These are phyloP conservation scores for Aspergillus ochraceus DNA, from an alignment of 2,329 filamentous ascomycete species.

Conservation along the genomic window DNA sequence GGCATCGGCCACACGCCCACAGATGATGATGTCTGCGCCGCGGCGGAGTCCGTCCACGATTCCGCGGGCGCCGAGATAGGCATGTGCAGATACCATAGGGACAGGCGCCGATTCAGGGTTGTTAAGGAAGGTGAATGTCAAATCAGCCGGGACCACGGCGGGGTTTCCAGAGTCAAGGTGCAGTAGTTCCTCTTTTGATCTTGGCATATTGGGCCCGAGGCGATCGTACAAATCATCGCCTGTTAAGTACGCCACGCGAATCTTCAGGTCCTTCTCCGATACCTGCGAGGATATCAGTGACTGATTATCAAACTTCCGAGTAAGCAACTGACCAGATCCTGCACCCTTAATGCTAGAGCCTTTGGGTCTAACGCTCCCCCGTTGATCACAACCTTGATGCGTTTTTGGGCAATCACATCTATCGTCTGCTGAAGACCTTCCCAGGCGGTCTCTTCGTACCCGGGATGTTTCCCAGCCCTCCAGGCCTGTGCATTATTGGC, in stretches of 20 bases:
- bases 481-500: conserved; percentile 48
- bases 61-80: conserved; percentile 54
- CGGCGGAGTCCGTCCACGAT: conserved; percentile 46
- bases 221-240: conserved; percentile 47
- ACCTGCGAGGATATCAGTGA: conserved; percentile 24
- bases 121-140: conserved; percentile 41
- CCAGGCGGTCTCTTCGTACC: conserved; percentile 51
- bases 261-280: conserved; percentile 31
- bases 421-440: conserved; percentile 50
- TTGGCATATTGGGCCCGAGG: conserved; percentile 34
- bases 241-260: conserved; percentile 47
- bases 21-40: conserved; percentile 52
- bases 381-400: conserved; percentile 58
- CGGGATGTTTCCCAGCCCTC: conserved; percentile 41
- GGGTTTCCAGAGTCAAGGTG: conserved; percentile 46
- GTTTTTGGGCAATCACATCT: conserved; percentile 46
- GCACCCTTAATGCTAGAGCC: conserved; percentile 50
- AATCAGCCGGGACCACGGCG: conserved; percentile 33
- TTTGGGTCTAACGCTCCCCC: conserved; percentile 58
- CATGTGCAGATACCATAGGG: conserved; percentile 46
- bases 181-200: conserved; percentile 31
- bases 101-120: conserved; percentile 39
- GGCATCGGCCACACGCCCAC: conserved; percentile 52
- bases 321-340: conserved; percentile 35
- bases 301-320: neutral